phyloP scores from a whole-genome alignment of 345 rosid species.

The Eucalyptus dawsonii region DNA sequence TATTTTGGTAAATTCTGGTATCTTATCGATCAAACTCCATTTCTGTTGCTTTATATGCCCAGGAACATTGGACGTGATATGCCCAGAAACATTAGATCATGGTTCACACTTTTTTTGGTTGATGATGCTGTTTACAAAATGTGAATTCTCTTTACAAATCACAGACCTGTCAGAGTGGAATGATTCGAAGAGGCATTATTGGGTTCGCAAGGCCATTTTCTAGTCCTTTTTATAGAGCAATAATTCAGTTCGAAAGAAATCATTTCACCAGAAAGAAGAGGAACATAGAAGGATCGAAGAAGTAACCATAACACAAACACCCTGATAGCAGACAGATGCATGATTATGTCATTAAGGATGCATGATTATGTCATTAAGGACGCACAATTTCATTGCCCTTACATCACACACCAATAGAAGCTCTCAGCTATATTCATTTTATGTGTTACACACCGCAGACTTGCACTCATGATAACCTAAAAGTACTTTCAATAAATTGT shows the following conservation, averaged over 20 bases:
- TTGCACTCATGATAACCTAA: background rate
- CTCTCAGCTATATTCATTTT: background rate
- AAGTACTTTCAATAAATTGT: background rate
- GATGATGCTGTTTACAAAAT: background rate
- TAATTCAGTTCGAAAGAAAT: background rate
- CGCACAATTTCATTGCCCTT: background rate
- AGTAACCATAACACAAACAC: background rate
- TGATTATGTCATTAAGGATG: background rate
- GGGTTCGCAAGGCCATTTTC: background rate
- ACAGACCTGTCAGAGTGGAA: background rate
- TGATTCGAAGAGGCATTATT: background rate
- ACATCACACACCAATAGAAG: background rate
- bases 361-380: background rate
- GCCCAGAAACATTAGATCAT: too few species aligned
- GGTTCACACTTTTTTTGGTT: too few species aligned
- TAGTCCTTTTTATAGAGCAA: background rate
- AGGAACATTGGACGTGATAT: too few species aligned
- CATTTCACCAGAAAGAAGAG: background rate
- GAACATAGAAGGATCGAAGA: background rate
- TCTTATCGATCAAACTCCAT: background rate
- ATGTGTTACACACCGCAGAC: background rate
- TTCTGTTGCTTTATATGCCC: too few species aligned
- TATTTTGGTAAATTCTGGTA: background rate
- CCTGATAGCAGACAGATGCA: background rate
- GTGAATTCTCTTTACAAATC: background rate